phyloP scores from a whole-genome alignment of 305 asterid species.

The Nicotiana rustica region DNA sequence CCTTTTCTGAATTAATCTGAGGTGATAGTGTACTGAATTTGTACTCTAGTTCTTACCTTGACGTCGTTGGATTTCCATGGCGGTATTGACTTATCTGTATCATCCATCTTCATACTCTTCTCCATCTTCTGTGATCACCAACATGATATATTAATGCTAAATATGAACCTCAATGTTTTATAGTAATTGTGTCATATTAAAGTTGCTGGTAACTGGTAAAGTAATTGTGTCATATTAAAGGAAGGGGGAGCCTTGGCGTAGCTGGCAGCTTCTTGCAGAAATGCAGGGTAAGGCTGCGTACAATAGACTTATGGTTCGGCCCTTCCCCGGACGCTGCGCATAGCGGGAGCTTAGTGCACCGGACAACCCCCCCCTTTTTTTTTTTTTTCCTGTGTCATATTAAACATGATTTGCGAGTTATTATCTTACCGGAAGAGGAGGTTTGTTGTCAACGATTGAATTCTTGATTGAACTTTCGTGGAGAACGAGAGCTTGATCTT shows the following conservation, averaged over 20 bases:
- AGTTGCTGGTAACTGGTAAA: too few species aligned
- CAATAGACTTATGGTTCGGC: too few species aligned
- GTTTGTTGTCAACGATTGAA: conserved; percentile 45
- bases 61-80: conserved; percentile 86
- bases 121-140: conserved; percentile 61
- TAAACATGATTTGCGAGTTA: not conserved
- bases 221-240: too few species aligned
- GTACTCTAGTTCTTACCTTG: conserved; percentile 55
- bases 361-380: too few species aligned
- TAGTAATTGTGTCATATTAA: not conserved
- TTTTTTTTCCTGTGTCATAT: not conserved
- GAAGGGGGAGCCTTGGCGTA: too few species aligned
- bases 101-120: conserved; percentile 59
- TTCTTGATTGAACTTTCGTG: conserved; percentile 53
- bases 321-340: too few species aligned
- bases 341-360: too few species aligned
- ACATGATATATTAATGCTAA: not conserved
- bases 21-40: not conserved
- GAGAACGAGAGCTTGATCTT: conserved; percentile 60
- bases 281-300: too few species aligned
- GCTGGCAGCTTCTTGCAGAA: too few species aligned
- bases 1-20: not conserved
- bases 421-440: conserved; percentile 61
- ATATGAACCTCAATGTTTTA: not conserved
- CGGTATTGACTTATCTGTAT: conserved; percentile 62